These are phyloP conservation scores for Staphylotrichum tortipilum DNA, from an alignment of 495 filamentous ascomycete species.

Conservation along the genomic window DNA sequence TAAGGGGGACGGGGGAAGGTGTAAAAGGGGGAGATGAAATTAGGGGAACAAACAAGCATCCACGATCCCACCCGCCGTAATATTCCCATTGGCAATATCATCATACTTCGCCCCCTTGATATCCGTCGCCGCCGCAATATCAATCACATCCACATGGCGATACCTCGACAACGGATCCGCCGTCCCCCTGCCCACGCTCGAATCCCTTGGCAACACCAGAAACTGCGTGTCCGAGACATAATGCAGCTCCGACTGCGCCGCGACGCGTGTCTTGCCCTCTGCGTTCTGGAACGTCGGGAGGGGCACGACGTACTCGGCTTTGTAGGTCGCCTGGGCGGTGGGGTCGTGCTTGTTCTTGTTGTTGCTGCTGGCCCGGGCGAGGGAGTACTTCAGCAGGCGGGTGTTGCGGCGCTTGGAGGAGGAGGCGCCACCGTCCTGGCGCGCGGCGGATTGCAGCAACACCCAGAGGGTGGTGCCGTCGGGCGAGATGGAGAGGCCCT, in stretches of 20 bases:
- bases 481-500: conserved; percentile 56
- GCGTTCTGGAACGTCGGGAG: conserved; percentile 48
- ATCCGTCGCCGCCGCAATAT: conserved; percentile 57
- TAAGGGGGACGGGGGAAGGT: no score
- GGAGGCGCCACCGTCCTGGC: conserved; percentile 48
- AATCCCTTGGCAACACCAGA: conserved; percentile 63
- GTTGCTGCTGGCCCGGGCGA: no score
- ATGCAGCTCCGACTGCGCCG: conserved; percentile 67
- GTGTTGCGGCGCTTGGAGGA: conserved; percentile 41
- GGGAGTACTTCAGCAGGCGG: conserved; percentile 54
- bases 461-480: conserved; percentile 60
- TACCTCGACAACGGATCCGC: conserved; percentile 48
- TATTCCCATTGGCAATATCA: conserved; percentile 16
- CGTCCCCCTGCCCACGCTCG: conserved; percentile 50
- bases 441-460: conserved; percentile 58
- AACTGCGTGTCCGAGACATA: conserved; percentile 56
- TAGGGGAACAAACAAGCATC: conserved; percentile 8
- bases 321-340: conserved; percentile 33
- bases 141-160: conserved; percentile 67
- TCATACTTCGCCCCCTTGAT: conserved; percentile 52
- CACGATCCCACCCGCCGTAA: not conserved
- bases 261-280: conserved; percentile 39
- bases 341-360: conserved; percentile 24
- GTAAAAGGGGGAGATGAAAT: no score
- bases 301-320: conserved; percentile 60